phyloP scores from a whole-genome alignment of 2,329 filamentous ascomycete species.

The Pseudocercospora musae region DNA sequence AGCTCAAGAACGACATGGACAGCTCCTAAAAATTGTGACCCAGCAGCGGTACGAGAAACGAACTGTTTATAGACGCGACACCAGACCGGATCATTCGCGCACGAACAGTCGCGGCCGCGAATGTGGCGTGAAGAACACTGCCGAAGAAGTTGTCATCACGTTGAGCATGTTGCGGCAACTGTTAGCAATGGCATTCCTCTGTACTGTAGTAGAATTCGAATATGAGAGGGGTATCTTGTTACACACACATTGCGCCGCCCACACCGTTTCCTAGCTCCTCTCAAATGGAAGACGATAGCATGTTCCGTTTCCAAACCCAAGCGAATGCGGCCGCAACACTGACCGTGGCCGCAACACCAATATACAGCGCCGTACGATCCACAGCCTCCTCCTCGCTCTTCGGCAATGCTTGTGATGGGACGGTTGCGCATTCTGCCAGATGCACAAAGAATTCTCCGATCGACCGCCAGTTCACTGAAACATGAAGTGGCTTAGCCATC shows the following conservation, averaged over 20 bases:
- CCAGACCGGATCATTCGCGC: background rate
- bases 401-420: conserved; percentile 82
- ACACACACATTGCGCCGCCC: background rate
- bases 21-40: background rate
- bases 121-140: background rate
- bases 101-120: background rate
- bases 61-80: background rate
- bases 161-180: background rate
- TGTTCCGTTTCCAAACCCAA: conserved; percentile 57
- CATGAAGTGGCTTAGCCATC: conserved; percentile 89
- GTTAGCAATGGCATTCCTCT: background rate
- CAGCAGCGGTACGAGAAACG: background rate
- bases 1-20: background rate
- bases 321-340: conserved; percentile 57
- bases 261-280: background rate
- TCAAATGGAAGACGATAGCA: conserved; percentile 19
- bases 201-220: background rate
- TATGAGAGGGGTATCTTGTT: conserved; percentile 16
- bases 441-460: conserved; percentile 91
- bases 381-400: conserved; percentile 80
- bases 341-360: conserved; percentile 71
- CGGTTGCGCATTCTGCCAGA: conserved; percentile 86
- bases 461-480: conserved; percentile 89
- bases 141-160: background rate
- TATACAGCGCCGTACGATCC: conserved; percentile 80